Base-by-base conservation (phyloP, 177 flowering plant genomes). In the Vitis hybrid region DNA sequence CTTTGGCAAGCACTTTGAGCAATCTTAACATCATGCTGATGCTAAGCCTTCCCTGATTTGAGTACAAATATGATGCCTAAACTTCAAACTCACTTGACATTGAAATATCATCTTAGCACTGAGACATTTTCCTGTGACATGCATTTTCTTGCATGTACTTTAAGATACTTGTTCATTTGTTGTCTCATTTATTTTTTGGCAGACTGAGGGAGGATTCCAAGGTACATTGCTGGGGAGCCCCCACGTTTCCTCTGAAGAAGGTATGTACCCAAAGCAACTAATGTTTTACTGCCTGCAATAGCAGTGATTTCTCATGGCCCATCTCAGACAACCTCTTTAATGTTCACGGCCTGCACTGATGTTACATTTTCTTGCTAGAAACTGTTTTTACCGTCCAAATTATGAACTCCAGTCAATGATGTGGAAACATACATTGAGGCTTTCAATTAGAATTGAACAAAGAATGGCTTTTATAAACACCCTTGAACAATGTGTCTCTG, bases 151-250 rank as follows among this genome's bases (percentile, higher is more conserved):
- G 14, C 33, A 65, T 24, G 51, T 56, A 19, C 54, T 54, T 20
- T 24, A 24, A 14, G 20, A 17, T 15, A 7, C 9, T 51, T 19
- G 57, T 9, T 61, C 15, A 2, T 66, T 51, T 53, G 19, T 24
- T 24, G 3, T 24, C 4, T 24, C 28, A 24, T 24, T 24, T 24
- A 24, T 24, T 63, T 61, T 15, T 52, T 72, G 24, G 84, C 85
- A 87, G 87, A 61, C 14, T 24, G 67, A 71, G 38, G 73, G 81
- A 83, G 56, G 74, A 62, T 51, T 60, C 85, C 0, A 84, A 80
- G 72, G 50, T 75, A 10, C 80, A 76, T 54, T 84, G 90, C 71
- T 87, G 92, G 89, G 74, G 82, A 79, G 75, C 82, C 68, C 87
- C 87, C 9, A 77, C 69, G 64, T 71, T 79, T 38, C 74, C 76